These are phyloP conservation scores for Euphorbia neoarborescens DNA, from an alignment of 441 rosid species.

Conservation along the genomic window DNA sequence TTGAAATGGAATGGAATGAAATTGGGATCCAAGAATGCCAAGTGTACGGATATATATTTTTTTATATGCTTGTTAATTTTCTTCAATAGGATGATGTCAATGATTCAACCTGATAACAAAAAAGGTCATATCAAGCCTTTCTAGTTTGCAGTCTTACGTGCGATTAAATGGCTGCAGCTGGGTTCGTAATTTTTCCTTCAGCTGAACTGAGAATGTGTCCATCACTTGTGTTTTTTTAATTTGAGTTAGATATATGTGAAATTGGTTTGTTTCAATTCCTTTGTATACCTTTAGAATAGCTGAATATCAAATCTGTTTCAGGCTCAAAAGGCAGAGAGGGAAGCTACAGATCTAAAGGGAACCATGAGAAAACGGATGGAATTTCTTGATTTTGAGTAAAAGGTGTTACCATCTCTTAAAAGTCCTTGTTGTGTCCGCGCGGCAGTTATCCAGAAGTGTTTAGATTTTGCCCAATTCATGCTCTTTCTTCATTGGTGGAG, in stretches of 20 bases:
- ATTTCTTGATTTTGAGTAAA: constrained; percentile 68
- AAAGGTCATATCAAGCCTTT: too few species aligned
- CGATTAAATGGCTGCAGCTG: not conserved
- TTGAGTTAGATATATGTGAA: not conserved
- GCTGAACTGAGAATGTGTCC: not conserved
- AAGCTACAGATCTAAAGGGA: constrained; percentile 57
- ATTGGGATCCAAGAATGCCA: not conserved
- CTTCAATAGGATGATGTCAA: too few species aligned
- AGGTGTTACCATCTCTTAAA: not conserved
- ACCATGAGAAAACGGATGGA: constrained; percentile 78
- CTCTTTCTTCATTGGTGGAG: constrained; percentile 10
- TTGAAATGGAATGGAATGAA: not conserved
- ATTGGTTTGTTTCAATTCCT: not conserved
- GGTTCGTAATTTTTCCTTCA: not conserved
- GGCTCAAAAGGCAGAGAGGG: constrained; percentile 76
- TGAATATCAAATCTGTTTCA: constrained; percentile 23
- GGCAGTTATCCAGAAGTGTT: constrained; percentile 18
- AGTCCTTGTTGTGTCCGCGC: constrained; percentile 22
- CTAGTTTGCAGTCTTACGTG: not conserved
- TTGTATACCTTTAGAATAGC: not conserved
- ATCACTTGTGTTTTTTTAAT: not conserved
- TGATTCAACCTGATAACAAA: too few species aligned
- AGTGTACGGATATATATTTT: too few species aligned
- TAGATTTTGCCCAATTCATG: constrained; percentile 12
- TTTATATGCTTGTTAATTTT: too few species aligned